These are phyloP conservation scores for Chaetomiaceae sp. DNA, from an alignment of 2,329 filamentous ascomycete genomes.

Conservation along the genomic window DNA sequence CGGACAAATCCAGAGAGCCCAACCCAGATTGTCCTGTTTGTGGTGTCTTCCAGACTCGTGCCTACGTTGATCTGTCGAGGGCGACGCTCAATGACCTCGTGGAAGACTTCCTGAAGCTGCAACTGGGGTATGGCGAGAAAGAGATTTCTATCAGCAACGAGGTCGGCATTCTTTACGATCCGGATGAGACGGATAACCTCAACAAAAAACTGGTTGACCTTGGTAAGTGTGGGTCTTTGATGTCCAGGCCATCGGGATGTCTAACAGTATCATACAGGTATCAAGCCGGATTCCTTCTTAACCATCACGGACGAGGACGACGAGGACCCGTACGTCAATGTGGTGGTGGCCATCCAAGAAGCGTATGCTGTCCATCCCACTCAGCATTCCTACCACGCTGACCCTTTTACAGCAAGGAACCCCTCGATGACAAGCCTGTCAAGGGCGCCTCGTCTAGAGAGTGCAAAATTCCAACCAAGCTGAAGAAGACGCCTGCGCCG, in stretches of 20 bases:
- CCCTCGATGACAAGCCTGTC: slow-evolving; percentile 50
- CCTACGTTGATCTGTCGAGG: slow-evolving; percentile 63
- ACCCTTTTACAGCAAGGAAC: slow-evolving; percentile 36
- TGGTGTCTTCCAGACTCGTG: slow-evolving; percentile 63
- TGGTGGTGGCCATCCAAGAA: slow-evolving; percentile 67
- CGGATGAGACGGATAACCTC: slow-evolving; percentile 83
- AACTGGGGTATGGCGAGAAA: slow-evolving; percentile 70
- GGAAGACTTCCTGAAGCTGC: slow-evolving; percentile 62
- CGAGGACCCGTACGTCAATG: slow-evolving; percentile 68
- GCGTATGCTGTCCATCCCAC: slow-evolving; percentile 41
- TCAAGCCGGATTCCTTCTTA: slow-evolving; percentile 70
- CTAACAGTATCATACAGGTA: slow-evolving; percentile 42
- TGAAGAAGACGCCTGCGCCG: slow-evolving; percentile 41
- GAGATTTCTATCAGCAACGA: slow-evolving; percentile 77
- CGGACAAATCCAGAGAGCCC: slow-evolving; percentile 56
- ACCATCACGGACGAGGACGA: slow-evolving; percentile 83
- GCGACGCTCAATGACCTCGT: slow-evolving; percentile 79
- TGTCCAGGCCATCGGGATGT: not conserved
- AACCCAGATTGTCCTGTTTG: slow-evolving; percentile 84
- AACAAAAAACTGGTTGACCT: slow-evolving; percentile 73
- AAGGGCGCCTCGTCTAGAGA: slow-evolving; percentile 42
- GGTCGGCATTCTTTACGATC: slow-evolving; percentile 77
- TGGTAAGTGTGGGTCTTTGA: slow-evolving; percentile 43
- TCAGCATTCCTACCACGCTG: slow-evolving; percentile 29
- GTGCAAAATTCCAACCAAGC: slow-evolving; percentile 50